phyloP scores from a whole-genome alignment of 805 yeast genomes.

The Ogataea degrootiae region DNA sequence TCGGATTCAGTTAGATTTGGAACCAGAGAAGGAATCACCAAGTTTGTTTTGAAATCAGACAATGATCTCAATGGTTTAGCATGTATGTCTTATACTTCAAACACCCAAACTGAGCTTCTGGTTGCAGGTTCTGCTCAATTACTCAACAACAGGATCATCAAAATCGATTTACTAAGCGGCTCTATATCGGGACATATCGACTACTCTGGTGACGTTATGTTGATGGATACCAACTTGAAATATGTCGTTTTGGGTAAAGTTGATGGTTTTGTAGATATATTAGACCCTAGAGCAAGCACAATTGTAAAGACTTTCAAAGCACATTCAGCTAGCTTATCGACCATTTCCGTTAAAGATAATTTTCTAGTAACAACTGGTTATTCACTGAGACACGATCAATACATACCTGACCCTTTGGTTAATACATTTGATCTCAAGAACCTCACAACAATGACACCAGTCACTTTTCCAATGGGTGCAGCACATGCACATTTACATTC shows the following conservation, averaged over 20 bases:
- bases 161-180: slow-evolving; percentile 39
- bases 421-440: slow-evolving; percentile 75
- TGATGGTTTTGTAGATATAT: slow-evolving; percentile 58
- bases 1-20: slow-evolving; percentile 47
- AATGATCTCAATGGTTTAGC: slow-evolving; percentile 30
- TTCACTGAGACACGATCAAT: slow-evolving; percentile 55
- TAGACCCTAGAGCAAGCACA: slow-evolving; percentile 49
- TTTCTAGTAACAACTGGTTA: slow-evolving; percentile 79
- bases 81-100: slow-evolving; percentile 38
- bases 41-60: slow-evolving; percentile 28
- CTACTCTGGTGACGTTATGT: slow-evolving; percentile 41
- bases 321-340: slow-evolving; percentile 58
- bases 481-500: slow-evolving; percentile 82
- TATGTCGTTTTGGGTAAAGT: slow-evolving; percentile 54
- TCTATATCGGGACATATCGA: slow-evolving; percentile 31
- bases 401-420: slow-evolving; percentile 72
- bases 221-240: slow-evolving; percentile 47
- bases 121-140: slow-evolving; percentile 35
- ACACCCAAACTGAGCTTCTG: slow-evolving; percentile 39
- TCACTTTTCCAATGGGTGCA: slow-evolving; percentile 89
- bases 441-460: slow-evolving; percentile 67
- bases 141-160: slow-evolving; percentile 31
- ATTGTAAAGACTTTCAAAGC: slow-evolving; percentile 51
- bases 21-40: slow-evolving; percentile 51
- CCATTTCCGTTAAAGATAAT: slow-evolving; percentile 60